Percentiles rank a stretch among this genome's conserved stretches.
Conservation (phyloP, 2,329 filamentous ascomycete species). For the Clathrospora elynae region DNA sequence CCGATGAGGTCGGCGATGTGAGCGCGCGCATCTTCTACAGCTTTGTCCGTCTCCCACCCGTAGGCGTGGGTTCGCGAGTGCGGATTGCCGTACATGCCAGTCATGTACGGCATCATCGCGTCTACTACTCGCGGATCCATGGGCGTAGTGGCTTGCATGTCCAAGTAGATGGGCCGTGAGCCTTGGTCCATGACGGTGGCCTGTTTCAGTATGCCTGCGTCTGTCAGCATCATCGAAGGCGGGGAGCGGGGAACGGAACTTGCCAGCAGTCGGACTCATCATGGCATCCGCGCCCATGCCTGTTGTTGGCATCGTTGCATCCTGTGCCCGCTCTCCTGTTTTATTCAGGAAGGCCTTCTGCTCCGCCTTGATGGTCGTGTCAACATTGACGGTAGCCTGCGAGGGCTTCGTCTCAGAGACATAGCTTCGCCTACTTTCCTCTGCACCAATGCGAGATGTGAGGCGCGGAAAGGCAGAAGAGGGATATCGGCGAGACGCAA, state of each 20-base stretch:
- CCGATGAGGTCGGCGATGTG: constrained; percentile 87
- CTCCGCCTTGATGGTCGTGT: constrained; percentile 83
- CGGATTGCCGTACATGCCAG: constrained; percentile 93
- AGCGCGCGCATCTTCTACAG: constrained; percentile 81
- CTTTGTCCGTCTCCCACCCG: constrained; percentile 97
- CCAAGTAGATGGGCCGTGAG: constrained; percentile 91
- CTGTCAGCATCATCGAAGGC: constrained; percentile 21
- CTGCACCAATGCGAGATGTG: constrained; percentile 47
- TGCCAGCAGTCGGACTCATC: constrained; percentile 80
- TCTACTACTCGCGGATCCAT: constrained; percentile 93
- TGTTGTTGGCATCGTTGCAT: constrained; percentile 65
- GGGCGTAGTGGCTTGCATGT: constrained; percentile 97
- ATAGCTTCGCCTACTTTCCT: constrained; percentile 65
- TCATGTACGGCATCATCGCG: constrained; percentile 93
- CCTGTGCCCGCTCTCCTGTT: constrained; percentile 59
- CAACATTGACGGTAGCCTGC: constrained; percentile 78
- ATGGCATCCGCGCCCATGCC: constrained; percentile 66
- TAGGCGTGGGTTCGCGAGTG: constrained; percentile 98
- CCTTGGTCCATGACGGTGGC: constrained; percentile 93
- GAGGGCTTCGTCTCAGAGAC: constrained; percentile 82
- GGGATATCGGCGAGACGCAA: constrained; percentile 59
- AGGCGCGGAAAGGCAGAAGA: constrained; percentile 49
- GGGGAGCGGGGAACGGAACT: constrained; percentile 11
- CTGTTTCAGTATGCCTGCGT: constrained; percentile 78
- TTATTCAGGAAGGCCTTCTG: constrained; percentile 75